Conservation (phyloP, 1,284 basidiomycete genomes). For the Naganishia cerealis region DNA sequence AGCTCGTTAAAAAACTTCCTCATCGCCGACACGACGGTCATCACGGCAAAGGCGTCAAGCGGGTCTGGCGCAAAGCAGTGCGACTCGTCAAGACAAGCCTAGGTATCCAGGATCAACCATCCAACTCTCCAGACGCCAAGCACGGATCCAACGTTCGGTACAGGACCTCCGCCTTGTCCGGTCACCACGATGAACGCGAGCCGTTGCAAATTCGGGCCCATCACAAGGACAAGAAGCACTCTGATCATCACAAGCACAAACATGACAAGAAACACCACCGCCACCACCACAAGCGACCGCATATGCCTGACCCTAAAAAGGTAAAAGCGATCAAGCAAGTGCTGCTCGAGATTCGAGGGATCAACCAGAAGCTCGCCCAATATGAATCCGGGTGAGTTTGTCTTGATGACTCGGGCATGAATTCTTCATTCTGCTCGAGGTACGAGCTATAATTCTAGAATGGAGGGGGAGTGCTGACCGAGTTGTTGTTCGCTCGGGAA, state of each 20-base stretch:
- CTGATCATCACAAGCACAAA: slow-evolving; percentile 24
- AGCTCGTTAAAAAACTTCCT: slow-evolving; percentile 41
- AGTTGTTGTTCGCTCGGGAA: background rate
- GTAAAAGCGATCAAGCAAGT: slow-evolving; percentile 61
- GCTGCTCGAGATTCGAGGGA: slow-evolving; percentile 62
- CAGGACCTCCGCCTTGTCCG: too few species aligned
- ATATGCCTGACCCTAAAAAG: slow-evolving; percentile 37
- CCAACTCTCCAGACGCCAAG: too few species aligned
- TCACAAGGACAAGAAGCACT: slow-evolving; percentile 23
- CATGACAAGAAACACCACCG: slow-evolving; percentile 15
- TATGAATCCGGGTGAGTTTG: slow-evolving; percentile 70
- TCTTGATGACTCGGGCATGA: background rate
- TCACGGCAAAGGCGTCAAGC: background rate
- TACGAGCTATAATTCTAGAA: too few species aligned
- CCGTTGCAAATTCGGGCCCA: background rate
- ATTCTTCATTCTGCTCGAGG: too few species aligned
- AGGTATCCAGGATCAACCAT: background rate
- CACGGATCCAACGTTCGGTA: background rate
- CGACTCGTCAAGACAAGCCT: slow-evolving; percentile 6
- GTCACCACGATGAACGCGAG: background rate
- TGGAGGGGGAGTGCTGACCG: too few species aligned
- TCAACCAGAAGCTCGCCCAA: slow-evolving; percentile 69
- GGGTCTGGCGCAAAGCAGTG: slow-evolving; percentile 1
- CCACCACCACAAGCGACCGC: slow-evolving; percentile 7
- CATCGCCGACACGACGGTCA: slow-evolving; percentile 1